Percentiles rank a stretch among this genome's conserved stretches.
Conservation (phyloP, 2,329 filamentous ascomycete species). For the Alternaria sp. region DNA sequence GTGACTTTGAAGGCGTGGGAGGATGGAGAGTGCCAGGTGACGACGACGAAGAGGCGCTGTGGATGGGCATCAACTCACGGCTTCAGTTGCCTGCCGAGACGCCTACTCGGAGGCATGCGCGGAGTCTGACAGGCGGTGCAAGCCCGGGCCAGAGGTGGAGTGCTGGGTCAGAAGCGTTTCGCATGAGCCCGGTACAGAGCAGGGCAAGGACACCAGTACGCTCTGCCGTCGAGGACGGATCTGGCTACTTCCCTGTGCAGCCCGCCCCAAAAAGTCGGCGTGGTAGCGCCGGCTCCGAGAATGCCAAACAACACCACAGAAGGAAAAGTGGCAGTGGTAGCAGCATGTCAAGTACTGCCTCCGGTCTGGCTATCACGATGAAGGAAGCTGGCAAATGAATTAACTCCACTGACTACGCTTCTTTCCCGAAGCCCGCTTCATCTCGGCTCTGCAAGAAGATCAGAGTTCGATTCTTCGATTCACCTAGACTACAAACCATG, state of each 20-base stretch:
- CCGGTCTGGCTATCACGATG: constrained; percentile 17
- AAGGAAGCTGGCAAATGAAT: constrained; percentile 18
- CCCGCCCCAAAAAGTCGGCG: constrained; percentile 14
- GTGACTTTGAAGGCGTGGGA: constrained; percentile 54
- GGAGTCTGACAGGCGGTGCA: constrained; percentile 41
- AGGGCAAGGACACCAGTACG: constrained; percentile 43
- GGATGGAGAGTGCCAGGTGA: constrained; percentile 48
- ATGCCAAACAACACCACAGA: constrained; percentile 27
- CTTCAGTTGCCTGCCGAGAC: constrained; percentile 46
- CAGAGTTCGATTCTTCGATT: neutral
- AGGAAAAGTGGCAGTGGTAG: constrained; percentile 37
- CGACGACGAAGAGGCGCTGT: constrained; percentile 52
- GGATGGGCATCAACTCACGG: constrained; percentile 53
- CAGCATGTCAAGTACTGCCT: constrained; percentile 24
- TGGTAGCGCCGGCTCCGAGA: constrained; percentile 30
- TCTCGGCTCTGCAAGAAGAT: too few relatives aligned
- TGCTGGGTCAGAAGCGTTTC: constrained; percentile 42
- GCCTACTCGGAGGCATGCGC: constrained; percentile 38
- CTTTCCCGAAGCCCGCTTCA: neutral
- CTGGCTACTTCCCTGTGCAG: constrained; percentile 40
- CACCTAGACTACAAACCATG: neutral
- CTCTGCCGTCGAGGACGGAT: constrained; percentile 16
- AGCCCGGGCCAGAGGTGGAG: constrained; percentile 35
- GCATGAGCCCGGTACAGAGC: constrained; percentile 49
- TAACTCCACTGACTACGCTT: neutral